A percentile compares a stretch with the other conserved stretches of the same genome.
Evolutionary conservation across 2,329 filamentous ascomycete genomes (phyloP).

Genomic region (Venturia nashicola): DNA sequence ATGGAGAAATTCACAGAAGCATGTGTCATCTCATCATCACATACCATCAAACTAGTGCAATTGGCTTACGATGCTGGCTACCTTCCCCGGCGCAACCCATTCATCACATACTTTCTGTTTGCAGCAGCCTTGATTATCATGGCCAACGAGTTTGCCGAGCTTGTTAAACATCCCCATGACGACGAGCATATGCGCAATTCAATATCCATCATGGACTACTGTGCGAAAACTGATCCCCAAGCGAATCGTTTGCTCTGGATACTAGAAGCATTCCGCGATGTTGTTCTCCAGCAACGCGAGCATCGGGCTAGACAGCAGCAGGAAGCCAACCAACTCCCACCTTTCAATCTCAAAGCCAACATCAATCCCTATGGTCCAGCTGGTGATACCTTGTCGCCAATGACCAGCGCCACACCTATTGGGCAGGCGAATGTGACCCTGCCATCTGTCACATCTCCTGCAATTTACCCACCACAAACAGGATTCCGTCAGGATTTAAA

Average conservation of each 20-base stretch:
- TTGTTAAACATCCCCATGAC: slow-evolving; percentile 21
- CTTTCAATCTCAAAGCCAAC: slow-evolving; percentile 5
- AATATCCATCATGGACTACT: slow-evolving; percentile 28
- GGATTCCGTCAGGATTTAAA: not conserved
- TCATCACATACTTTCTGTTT: slow-evolving; percentile 30
- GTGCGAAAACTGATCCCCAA: slow-evolving; percentile 27
- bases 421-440: slow-evolving; percentile 76
- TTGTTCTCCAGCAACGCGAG: slow-evolving; percentile 21
- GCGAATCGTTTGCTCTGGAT: slow-evolving; percentile 26
- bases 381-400: not conserved
- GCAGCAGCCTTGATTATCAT: slow-evolving; percentile 27
- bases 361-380: slow-evolving; percentile 1
- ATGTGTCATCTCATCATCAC: slow-evolving; percentile 28
- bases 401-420: slow-evolving; percentile 52
- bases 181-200: slow-evolving; percentile 26
- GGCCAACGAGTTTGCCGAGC: slow-evolving; percentile 26
- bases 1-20: slow-evolving; percentile 38
- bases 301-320: not conserved
- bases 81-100: slow-evolving; percentile 26
- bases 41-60: slow-evolving; percentile 27
- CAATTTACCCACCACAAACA: not conserved
- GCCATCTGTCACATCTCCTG: not conserved
- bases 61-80: slow-evolving; percentile 29
- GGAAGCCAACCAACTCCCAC: slow-evolving; percentile 2
- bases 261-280: slow-evolving; percentile 25